Percentiles rank a stretch among this genome's conserved stretches.
Conservation (phyloP, 177 flowering plant species). For the Telopea speciosissima region DNA sequence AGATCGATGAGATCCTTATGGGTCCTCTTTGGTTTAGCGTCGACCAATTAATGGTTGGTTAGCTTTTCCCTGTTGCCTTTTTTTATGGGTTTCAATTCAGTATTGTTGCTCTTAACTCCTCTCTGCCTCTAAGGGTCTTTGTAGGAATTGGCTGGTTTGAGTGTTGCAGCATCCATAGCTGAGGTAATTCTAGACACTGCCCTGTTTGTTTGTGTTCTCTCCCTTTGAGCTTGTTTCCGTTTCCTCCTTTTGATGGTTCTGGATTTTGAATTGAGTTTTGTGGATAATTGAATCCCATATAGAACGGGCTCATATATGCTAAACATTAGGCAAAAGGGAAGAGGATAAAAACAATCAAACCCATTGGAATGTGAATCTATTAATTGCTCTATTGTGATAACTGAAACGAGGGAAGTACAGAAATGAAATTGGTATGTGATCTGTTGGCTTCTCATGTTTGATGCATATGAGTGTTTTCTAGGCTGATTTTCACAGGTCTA, state of each 20-base stretch:
- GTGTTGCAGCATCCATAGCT: constrained; percentile 80
- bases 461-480: too few relatives aligned
- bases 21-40: constrained; percentile 92
- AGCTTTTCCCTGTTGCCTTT: background rate
- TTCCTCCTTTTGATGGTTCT: background rate
- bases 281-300: too few relatives aligned
- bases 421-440: too few relatives aligned
- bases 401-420: too few relatives aligned
- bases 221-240: background rate
- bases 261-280: too few relatives aligned
- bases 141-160: constrained; percentile 92
- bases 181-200: constrained; percentile 41
- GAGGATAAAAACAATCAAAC: too few relatives aligned
- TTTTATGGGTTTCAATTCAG: background rate
- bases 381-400: too few relatives aligned
- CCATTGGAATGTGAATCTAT: too few relatives aligned
- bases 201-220: background rate
- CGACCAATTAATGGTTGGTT: constrained; percentile 82
- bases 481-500: too few relatives aligned
- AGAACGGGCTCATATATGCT: too few relatives aligned
- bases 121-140: constrained; percentile 8
- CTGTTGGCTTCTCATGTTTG: too few relatives aligned
- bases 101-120: background rate
- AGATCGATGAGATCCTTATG: constrained; percentile 82
- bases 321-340: too few relatives aligned